Base-by-base conservation (phyloP, 345 rosid species). In the Hibiscus trionum region DNA sequence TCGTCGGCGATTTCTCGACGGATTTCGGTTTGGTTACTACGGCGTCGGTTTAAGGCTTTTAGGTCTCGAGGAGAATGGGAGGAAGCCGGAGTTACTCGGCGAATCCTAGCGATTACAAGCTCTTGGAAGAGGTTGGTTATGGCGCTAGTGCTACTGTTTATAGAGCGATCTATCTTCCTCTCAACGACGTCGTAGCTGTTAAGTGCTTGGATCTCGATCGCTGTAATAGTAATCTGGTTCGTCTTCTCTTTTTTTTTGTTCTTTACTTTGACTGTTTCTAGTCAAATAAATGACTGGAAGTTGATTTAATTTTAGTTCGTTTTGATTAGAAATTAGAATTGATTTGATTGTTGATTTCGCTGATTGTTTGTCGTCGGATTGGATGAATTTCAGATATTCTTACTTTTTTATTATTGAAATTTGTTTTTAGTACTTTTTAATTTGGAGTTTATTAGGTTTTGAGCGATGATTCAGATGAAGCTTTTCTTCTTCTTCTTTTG, bases 171-270 rank as follows among this genome's bases (percentile, higher is more conserved):
- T 93, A 84, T 82, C 82, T 93, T 46, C 98, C 97, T 2, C 68
- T 74, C 72, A 93, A 96, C 47, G 89, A 91, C 59, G 82, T 93
- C 71, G 86, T 96, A 66, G 99, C 99, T 16, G 85, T 96, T 72
- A 96, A 96, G 78, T 88, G 96, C 76, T 86, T 96, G 88, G 99
- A 96, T 91, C 99, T 96, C 84, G 98, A 93, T 87, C 98, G 99
- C n/a, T 96, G 98, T 83, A 89, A 87, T 55, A 88, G 91, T 81
- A 91, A 93, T 78, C 91, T 96, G 91, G 99, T 96, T 46, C 19
- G 91, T 53, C 80, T 5, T 46, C 69, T 60, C 65, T 12, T 42
- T 15, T 27, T 55, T 31, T 55, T 59, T 24, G 9, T 27, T 1
- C 35, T 50, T 80, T 57, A 11, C 0, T 29, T 72, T 47, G 5